These are phyloP conservation scores for Ampelocalamus luodianensis DNA, from an alignment of 176 grass and related monocot genomes.

Conservation along the genomic window DNA sequence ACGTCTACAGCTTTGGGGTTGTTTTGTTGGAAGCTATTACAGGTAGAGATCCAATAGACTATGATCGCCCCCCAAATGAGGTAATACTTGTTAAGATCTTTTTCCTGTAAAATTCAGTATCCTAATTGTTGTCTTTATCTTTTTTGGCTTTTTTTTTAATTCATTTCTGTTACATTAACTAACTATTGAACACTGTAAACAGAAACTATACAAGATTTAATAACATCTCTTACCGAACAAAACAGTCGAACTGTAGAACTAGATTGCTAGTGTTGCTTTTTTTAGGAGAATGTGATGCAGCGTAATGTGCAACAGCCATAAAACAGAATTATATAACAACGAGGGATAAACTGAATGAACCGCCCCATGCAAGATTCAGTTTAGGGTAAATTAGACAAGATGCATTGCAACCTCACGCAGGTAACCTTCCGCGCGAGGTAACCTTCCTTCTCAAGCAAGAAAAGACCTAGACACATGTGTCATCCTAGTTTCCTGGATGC, in stretches of 20 bases:
- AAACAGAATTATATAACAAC: background rate
- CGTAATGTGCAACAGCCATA: background rate
- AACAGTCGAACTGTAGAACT: background rate
- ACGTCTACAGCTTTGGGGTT: constrained; percentile 98
- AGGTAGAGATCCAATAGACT: constrained; percentile 94
- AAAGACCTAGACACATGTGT: too few relatives aligned
- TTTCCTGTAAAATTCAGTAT: background rate
- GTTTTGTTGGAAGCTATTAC: constrained; percentile 97
- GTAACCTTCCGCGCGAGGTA: too few relatives aligned
- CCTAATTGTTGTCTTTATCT: background rate
- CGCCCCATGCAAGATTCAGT: background rate
- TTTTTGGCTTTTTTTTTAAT: background rate
- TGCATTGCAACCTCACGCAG: background rate
- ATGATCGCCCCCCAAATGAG: constrained; percentile 82
- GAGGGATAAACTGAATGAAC: background rate
- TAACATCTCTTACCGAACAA: constrained; percentile 31
- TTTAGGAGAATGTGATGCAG: background rate
- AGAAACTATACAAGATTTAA: constrained; percentile 1
- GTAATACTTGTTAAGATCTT: constrained; percentile 47
- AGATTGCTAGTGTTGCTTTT: background rate
- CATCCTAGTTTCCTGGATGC: too few relatives aligned
- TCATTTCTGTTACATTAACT: constrained; percentile 7
- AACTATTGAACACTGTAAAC: background rate
- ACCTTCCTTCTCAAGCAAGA: too few relatives aligned
- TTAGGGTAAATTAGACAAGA: background rate